Percentiles rank a stretch among this genome's conserved stretches.
Conservation (phyloP, 805 yeast genomes). For the Candida orba region DNA sequence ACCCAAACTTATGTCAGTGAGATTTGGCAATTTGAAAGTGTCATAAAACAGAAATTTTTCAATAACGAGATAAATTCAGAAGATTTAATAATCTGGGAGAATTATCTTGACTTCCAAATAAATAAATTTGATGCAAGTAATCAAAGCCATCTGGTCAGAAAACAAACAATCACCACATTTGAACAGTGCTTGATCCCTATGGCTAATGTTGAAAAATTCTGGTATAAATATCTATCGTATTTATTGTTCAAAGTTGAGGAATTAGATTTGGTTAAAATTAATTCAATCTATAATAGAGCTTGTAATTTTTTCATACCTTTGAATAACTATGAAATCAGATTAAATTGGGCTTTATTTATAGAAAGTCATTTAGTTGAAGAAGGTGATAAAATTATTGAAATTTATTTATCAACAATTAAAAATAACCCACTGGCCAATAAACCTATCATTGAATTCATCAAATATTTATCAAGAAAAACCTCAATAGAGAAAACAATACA, state of each 20-base stretch:
- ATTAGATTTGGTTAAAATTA: slow-evolving; percentile 24
- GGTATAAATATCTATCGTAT: slow-evolving; percentile 52
- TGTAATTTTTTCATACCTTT: slow-evolving; percentile 31
- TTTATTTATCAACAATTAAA: slow-evolving; percentile 13
- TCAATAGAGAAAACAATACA: not conserved
- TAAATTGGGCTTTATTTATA: slow-evolving; percentile 20
- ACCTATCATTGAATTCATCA: slow-evolving; percentile 18
- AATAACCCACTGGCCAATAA: slow-evolving; percentile 10
- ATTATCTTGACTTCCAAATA: slow-evolving; percentile 53
- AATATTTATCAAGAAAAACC: slow-evolving; percentile 14
- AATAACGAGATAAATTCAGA: slow-evolving; percentile 26
- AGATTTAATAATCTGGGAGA: slow-evolving; percentile 48
- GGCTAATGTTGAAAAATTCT: slow-evolving; percentile 49
- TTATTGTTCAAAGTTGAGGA: slow-evolving; percentile 1
- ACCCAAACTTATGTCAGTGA: slow-evolving; percentile 19
- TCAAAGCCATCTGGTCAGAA: slow-evolving; percentile 4
- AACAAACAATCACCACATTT: slow-evolving; percentile 41
- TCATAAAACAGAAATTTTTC: slow-evolving; percentile 51
- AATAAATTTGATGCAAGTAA: slow-evolving; percentile 14
- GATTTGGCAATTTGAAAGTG: slow-evolving; percentile 70
- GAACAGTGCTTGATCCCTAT: slow-evolving; percentile 71
- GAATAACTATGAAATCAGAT: slow-evolving; percentile 9
- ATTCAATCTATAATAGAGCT: slow-evolving; percentile 47
- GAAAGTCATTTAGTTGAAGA: slow-evolving; percentile 8
- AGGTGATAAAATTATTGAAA: slow-evolving; percentile 12